Base-by-base conservation (phyloP, 164 flowering plant species). In the Malania oleifera region DNA sequence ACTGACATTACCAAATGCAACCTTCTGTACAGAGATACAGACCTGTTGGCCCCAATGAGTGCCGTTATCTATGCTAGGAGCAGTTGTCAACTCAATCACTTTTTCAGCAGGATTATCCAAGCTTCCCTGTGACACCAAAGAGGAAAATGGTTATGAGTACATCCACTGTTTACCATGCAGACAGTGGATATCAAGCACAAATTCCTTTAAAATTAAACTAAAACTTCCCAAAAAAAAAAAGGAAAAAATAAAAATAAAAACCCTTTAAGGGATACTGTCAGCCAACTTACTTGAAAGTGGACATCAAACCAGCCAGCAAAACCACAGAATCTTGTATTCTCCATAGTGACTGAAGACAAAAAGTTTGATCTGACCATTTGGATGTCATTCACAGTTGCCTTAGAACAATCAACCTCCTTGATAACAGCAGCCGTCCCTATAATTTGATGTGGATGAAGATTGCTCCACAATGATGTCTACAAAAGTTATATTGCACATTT, bases 11-110 rank as follows among this genome's bases (percentile, higher is more conserved):
- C n/a, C n/a, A 22, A 18, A 43, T 17, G 18, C 5, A n/a, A 17
- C 22, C 5, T 63, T 12, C 38, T 23, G 24, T 34, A 23, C 11
- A 14, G 11, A 13, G 43, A 41, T 24, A 69, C 71, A 54, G 6
- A 93, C 97, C 95, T 93, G 97, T 61, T 93, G 99, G 17, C 99
- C 99, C 99, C 99, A 93, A 66, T 90, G 99, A 23, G 97, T 93
- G 46, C 84, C 72, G 59, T 69, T 34, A 31, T 83, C 72, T 24
- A 57, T 52, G 57, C 85, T 85, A n/a, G 99, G 97, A 57, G 92
- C 96, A 64, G 99, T 93, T 34, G 91, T 81, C 79, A 93, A 70
- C 76, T 88, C 95, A 61, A 93, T 67, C 67, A 83, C 97, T 7
- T 66, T 41, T 50, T 72, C 68, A 62, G 83, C 86, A 40, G 92